Evolutionary conservation across 306 rosid species (phyloP).

Genomic region (Malus sylvestris): DNA sequence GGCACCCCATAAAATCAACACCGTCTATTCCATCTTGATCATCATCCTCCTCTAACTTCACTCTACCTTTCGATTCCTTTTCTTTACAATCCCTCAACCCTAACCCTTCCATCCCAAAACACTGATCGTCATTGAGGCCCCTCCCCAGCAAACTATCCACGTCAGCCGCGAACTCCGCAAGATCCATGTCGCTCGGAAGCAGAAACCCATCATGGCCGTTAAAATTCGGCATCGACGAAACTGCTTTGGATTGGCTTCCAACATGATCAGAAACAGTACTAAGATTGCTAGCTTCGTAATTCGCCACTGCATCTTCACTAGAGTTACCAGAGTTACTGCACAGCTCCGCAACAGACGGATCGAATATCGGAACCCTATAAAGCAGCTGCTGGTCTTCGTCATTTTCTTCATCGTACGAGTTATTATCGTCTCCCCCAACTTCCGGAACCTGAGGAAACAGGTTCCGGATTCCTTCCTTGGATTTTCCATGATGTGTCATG

Average conservation of each 20-base stretch:
- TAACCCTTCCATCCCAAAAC: constrained; percentile 71
- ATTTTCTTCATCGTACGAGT: constrained; percentile 48
- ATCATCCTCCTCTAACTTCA: constrained; percentile 43
- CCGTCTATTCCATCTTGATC: background rate
- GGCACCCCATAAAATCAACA: background rate
- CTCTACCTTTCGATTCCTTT: constrained; percentile 17
- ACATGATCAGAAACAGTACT: background rate
- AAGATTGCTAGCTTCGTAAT: background rate
- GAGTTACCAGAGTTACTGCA: constrained; percentile 25
- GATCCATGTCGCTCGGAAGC: constrained; percentile 58
- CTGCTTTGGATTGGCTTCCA: background rate
- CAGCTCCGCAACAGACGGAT: constrained; percentile 44
- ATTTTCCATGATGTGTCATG: background rate
- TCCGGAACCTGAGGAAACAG: constrained; percentile 67
- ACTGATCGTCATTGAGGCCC: constrained; percentile 58
- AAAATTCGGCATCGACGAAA: background rate
- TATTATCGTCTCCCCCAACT: constrained; percentile 39
- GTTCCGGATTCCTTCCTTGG: background rate
- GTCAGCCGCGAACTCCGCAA: constrained; percentile 80
- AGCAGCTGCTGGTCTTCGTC: constrained; percentile 59
- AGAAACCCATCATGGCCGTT: constrained; percentile 24
- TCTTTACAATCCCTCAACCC: constrained; percentile 50
- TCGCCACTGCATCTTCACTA: background rate
- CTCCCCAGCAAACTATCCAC: constrained; percentile 81
- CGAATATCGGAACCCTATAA: constrained; percentile 68